Base-by-base conservation (phyloP, 169 alveolate species). In the Theileria equi region DNA sequence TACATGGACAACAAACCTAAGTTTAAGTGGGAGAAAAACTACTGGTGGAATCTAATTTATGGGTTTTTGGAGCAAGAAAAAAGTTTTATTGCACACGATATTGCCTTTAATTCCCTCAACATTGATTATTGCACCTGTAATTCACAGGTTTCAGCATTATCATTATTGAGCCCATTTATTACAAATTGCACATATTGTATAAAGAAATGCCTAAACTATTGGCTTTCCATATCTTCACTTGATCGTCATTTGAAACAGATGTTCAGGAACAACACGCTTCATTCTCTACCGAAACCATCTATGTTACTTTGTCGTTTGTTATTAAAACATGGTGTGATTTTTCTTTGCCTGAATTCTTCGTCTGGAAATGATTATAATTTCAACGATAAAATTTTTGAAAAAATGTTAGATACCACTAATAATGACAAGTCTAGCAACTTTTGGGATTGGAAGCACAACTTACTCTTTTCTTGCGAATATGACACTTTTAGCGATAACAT, bases 291-390 rank as follows among this genome's bases (percentile, higher is more conserved):
- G 17, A 48, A 41, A 26, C 73, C 79, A 3, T 23, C 59, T 23
- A 53, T 74, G 80, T 26, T 74, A 16, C 38, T 74, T 2, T 65
- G 68, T 31, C 64, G 80, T 2, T 45, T 74, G 11, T 55, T 74
- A 49, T 38, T 74, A 32, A 74, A 74, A 65, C 84, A 74, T 29
- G 84, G 84, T 2, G 26, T 52, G 7, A 32, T 66, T 31, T 60
- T 64, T 16, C 55, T 74, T 25, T 59, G 72, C 35, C 25, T 74
- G 43, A 38, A 74, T 34, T 29, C 43, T n/a, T n/a, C n/a, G n/a
- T n/a, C n/a, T n/a, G n/a, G n/a, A n/a, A n/a, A n/a, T n/a, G n/a
- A n/a, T n/a, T n/a, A n/a, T n/a, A n/a, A n/a, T n/a, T n/a, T n/a
- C n/a, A n/a, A n/a, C n/a, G n/a, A n/a, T n/a, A n/a, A n/a, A n/a